Evolutionary conservation across 2,329 filamentous ascomycete genomes (phyloP).

Genomic region (Aspergillus fischeri): DNA sequence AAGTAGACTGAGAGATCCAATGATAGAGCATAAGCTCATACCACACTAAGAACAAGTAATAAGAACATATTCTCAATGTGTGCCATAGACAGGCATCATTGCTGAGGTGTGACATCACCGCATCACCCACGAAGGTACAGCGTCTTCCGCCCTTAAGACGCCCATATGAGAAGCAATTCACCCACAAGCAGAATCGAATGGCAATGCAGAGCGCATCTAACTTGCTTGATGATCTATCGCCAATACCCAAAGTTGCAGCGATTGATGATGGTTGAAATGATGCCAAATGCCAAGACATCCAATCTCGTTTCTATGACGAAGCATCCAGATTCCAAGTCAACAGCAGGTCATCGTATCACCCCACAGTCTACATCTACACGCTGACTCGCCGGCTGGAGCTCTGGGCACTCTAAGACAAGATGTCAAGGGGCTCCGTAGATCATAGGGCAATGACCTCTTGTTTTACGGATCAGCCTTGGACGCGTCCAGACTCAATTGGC

Average conservation of each 20-base stretch:
- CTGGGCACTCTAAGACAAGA: background rate
- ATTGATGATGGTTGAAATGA: background rate
- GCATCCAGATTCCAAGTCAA: background rate
- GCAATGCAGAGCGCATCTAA: no score
- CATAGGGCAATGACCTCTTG: background rate
- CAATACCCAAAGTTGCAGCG: no score
- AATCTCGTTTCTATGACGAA: background rate
- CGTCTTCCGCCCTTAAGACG: no score
- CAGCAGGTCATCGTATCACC: background rate
- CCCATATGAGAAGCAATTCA: no score
- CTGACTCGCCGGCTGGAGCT: background rate
- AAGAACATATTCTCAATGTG: background rate
- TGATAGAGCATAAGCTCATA: background rate
- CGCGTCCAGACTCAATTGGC: constrained; percentile 3
- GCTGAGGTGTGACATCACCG: background rate
- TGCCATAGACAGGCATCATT: background rate
- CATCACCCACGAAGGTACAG: background rate
- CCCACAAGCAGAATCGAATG: no score
- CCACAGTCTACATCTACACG: background rate
- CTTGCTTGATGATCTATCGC: no score
- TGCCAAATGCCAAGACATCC: background rate
- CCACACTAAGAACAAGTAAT: background rate
- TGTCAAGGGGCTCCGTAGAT: background rate
- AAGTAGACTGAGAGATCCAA: background rate
- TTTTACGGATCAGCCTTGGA: background rate